These are phyloP conservation scores for Syzygium grande DNA, from an alignment of 345 rosid genomes.

Conservation along the genomic window DNA sequence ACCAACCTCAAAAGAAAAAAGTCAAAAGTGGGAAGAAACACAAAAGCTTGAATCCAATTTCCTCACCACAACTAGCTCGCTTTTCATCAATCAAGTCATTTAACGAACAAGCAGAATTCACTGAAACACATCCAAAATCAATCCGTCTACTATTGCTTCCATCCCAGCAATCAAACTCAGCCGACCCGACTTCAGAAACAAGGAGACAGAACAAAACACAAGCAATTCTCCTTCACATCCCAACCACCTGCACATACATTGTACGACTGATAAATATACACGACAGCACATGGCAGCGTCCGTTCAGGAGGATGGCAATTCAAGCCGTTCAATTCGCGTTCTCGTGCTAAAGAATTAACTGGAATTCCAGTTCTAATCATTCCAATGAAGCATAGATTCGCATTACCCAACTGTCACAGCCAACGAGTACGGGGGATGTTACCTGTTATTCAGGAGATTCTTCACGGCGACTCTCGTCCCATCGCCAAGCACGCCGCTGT, in stretches of 20 bases:
- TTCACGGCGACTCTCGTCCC: conserved; percentile 86
- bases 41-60: not conserved
- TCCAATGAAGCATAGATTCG: not conserved
- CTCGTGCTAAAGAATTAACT: not conserved
- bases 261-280: not conserved
- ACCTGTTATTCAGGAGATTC: conserved; percentile 91
- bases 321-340: not conserved
- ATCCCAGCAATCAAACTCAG: not conserved
- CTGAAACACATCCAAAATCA: not conserved
- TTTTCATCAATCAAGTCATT: not conserved
- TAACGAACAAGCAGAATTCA: not conserved
- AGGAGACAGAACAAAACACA: not conserved
- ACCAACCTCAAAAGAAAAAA: not conserved
- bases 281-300: not conserved
- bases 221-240: not conserved
- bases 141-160: not conserved
- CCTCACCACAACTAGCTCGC: not conserved
- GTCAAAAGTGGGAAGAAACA: not conserved
- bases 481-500: conserved; percentile 63
- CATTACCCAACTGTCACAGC: not conserved
- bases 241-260: not conserved
- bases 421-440: not conserved
- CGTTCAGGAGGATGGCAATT: not conserved
- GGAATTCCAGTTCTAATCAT: not conserved
- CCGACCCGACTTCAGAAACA: not conserved